Percentiles rank a stretch among this genome's conserved stretches.
Conservation (phyloP, 805 yeast species). For the Blastobotrys chiropterorum region DNA sequence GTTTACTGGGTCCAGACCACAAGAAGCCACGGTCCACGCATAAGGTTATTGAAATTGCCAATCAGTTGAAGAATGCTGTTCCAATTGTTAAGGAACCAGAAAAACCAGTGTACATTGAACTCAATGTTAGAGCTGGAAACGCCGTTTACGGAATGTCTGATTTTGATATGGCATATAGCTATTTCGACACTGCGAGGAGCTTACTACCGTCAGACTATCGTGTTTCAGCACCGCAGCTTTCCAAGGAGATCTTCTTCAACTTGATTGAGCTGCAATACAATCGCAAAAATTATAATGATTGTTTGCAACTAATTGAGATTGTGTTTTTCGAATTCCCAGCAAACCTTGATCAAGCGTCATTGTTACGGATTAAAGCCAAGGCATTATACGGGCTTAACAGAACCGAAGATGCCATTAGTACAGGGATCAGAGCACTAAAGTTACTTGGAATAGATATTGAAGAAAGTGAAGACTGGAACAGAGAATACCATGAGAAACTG, state of each 20-base stretch:
- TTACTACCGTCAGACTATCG: slow-evolving; percentile 18
- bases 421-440: slow-evolving; percentile 34
- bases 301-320: slow-evolving; percentile 33
- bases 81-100: slow-evolving; percentile 34
- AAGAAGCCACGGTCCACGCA: slow-evolving; percentile 22
- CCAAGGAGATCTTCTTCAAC: slow-evolving; percentile 18
- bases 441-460: slow-evolving; percentile 34
- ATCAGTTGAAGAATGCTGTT: slow-evolving; percentile 35
- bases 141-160: slow-evolving; percentile 41
- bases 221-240: slow-evolving; percentile 11
- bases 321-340: slow-evolving; percentile 30
- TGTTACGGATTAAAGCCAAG: slow-evolving; percentile 34
- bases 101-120: slow-evolving; percentile 32
- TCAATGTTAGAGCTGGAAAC: slow-evolving; percentile 40
- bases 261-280: slow-evolving; percentile 23
- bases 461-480: slow-evolving; percentile 26
- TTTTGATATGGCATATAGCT: slow-evolving; percentile 36
- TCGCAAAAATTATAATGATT: slow-evolving; percentile 30
- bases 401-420: slow-evolving; percentile 31
- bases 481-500: slow-evolving; percentile 21
- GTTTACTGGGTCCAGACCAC: slow-evolving; percentile 28
- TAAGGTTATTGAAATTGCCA: slow-evolving; percentile 35
- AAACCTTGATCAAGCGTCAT: slow-evolving; percentile 28
- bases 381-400: slow-evolving; percentile 32
- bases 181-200: slow-evolving; percentile 33